Conservation (phyloP, 2,329 filamentous ascomycete species). For the Fusarium palustre region DNA sequence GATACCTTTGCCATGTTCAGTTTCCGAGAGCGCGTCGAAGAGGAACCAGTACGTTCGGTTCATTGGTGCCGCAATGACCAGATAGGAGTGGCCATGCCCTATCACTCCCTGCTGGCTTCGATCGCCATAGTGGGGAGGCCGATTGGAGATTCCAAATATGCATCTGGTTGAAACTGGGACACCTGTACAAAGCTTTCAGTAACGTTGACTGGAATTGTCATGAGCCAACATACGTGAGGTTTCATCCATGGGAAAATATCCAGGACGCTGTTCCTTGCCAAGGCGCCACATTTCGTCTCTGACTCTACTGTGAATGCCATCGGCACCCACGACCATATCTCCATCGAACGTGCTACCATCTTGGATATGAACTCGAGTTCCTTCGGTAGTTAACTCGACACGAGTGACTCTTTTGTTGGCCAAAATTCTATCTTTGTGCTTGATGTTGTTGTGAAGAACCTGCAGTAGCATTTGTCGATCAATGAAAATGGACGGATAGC, state of each 20-base stretch:
- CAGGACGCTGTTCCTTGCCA: background rate
- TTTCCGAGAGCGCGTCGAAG: background rate
- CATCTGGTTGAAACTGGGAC: background rate
- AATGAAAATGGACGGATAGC: background rate
- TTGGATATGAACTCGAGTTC: background rate
- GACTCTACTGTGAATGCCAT: background rate
- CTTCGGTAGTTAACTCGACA: background rate
- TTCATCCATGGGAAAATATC: background rate
- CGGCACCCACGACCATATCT: background rate
- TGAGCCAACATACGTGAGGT: background rate
- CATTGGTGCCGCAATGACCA: background rate
- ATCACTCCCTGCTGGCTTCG: background rate
- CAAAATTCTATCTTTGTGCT: background rate
- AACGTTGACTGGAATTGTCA: rapidly evolving
- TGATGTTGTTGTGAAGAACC: background rate
- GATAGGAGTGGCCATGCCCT: background rate
- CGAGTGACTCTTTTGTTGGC: background rate
- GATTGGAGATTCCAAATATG: background rate
- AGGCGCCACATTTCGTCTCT: background rate
- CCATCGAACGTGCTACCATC: background rate
- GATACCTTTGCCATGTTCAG: background rate
- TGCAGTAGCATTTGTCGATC: background rate
- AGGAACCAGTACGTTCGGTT: background rate
- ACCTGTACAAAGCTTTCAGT: background rate
- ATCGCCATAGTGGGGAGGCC: background rate